Evolutionary conservation across 176 grass and related monocot genomes (phyloP).

Genomic region (Guadua angustifolia): DNA sequence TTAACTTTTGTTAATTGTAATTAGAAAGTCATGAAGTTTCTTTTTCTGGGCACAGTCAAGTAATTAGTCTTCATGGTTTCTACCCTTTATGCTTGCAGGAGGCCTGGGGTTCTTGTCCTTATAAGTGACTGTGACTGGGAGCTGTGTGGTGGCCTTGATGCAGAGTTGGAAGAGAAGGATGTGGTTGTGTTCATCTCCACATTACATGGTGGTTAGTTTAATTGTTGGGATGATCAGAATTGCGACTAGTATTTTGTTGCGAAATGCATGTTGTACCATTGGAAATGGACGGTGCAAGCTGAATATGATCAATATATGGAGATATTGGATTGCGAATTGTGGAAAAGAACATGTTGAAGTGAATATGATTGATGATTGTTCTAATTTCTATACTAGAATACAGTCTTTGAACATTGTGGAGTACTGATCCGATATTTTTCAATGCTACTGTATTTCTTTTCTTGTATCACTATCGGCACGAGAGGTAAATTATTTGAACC

Average conservation of each 20-base stretch:
- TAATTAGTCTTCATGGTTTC: neutral
- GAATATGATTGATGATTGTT: neutral
- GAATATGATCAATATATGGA: neutral
- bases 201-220: slow-evolving; percentile 76
- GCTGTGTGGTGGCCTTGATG: slow-evolving; percentile 71
- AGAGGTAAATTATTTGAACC: too few species aligned
- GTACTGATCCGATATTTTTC: neutral
- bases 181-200: slow-evolving; percentile 88
- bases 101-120: slow-evolving; percentile 84
- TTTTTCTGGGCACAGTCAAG: neutral
- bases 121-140: slow-evolving; percentile 95
- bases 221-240: neutral
- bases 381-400: neutral
- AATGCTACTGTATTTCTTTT: neutral
- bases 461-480: neutral
- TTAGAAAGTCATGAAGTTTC: neutral
- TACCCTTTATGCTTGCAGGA: slow-evolving; percentile 53
- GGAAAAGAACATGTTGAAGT: neutral
- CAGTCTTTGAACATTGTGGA: neutral
- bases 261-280: slow-evolving; percentile 17
- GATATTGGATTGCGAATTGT: neutral
- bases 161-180: slow-evolving; percentile 90
- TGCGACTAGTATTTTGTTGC: neutral
- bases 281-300: neutral
- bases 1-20: neutral